phyloP scores from a whole-genome alignment of 2,329 filamentous ascomycete genomes.

The Talaromyces sp. region DNA sequence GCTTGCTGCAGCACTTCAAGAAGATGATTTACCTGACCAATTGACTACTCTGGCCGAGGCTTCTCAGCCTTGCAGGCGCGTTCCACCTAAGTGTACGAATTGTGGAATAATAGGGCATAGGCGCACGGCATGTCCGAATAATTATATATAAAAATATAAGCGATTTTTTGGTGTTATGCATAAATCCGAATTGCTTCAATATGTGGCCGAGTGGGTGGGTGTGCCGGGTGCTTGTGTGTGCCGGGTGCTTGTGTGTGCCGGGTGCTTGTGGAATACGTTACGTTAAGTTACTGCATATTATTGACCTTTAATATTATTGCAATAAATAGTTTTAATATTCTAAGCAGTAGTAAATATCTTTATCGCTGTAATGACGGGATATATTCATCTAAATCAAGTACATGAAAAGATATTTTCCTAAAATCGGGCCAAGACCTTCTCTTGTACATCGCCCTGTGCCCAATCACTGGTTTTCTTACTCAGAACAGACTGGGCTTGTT shows the following conservation, averaged over 20 bases:
- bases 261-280: no score
- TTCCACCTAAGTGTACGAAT: not conserved
- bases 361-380: not conserved
- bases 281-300: no score
- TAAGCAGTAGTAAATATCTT: no score
- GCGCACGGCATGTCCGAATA: not conserved
- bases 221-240: no score
- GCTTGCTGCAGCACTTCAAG: not conserved
- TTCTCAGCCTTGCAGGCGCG: not conserved
- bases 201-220: no score
- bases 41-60: not conserved
- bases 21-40: not conserved
- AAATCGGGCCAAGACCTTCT: constrained; percentile 69
- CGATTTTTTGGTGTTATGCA: not conserved
- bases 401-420: constrained; percentile 17
- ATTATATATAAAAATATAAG: not conserved
- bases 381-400: not conserved
- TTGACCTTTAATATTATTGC: no score
- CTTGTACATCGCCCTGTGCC: constrained; percentile 70
- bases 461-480: constrained; percentile 66
- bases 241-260: no score
- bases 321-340: no score
- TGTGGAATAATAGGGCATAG: not conserved
- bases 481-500: constrained; percentile 63
- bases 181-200: no score